These are phyloP conservation scores for Podila minutissima DNA, from an alignment of 192 early-diverging fungal genomes.

Conservation along the genomic window DNA sequence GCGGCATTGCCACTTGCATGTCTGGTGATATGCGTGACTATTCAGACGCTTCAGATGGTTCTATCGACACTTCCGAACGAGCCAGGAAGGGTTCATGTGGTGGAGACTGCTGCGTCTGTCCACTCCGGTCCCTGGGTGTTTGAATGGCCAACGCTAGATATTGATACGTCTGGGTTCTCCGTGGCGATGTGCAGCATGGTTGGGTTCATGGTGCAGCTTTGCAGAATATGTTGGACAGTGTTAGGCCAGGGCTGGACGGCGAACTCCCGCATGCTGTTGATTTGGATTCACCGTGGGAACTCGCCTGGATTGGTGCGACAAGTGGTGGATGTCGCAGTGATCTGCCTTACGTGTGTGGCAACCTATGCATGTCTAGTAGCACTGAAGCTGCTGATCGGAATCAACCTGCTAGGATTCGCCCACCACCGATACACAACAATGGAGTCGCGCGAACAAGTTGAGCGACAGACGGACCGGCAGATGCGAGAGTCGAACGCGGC, in stretches of 20 bases:
- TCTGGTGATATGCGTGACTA: constrained; percentile 68
- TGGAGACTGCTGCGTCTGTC: constrained; percentile 17
- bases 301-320: constrained; percentile 32
- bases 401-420: constrained; percentile 78
- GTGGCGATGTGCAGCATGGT: constrained; percentile 20
- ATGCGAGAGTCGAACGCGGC: constrained; percentile 45
- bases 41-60: constrained; percentile 55
- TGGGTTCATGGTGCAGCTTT: constrained; percentile 23
- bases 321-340: constrained; percentile 57
- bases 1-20: constrained; percentile 82
- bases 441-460: constrained; percentile 59
- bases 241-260: constrained; percentile 4
- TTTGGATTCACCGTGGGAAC: constrained; percentile 11
- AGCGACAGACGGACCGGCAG: constrained; percentile 53
- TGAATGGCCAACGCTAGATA: constrained; percentile 13
- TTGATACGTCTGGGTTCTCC: constrained; percentile 25
- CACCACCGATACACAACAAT: constrained; percentile 69
- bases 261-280: constrained; percentile 4
- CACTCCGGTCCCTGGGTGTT: constrained; percentile 24
- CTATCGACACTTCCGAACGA: constrained; percentile 7
- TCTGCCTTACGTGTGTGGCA: constrained; percentile 53
- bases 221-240: constrained; percentile 15
- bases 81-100: constrained; percentile 1
- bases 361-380: constrained; percentile 66
- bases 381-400: constrained; percentile 82